phyloP scores from a whole-genome alignment of 768 basidiomycete species.

The Leccinum fibrillosum region DNA sequence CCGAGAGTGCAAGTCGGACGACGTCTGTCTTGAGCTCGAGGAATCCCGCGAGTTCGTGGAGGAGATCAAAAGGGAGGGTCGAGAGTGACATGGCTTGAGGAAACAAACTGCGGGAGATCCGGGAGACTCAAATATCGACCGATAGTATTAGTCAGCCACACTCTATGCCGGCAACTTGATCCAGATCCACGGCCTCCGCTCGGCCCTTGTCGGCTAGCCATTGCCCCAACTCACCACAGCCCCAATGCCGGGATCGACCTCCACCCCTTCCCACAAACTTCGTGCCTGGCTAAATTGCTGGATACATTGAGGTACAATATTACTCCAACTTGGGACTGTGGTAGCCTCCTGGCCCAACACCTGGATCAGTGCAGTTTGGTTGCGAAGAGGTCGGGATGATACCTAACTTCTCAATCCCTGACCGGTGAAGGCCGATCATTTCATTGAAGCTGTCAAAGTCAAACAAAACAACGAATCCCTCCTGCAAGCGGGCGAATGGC shows the following conservation, averaged over 20 bases:
- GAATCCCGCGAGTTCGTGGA: slow-evolving; percentile 61
- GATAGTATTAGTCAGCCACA: background rate
- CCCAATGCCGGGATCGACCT: no score
- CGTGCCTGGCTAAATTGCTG: no score
- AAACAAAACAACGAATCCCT: background rate
- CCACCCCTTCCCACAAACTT: no score
- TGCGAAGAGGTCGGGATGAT: background rate
- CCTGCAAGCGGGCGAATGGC: no score
- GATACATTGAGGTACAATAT: no score
- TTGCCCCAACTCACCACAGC: no score
- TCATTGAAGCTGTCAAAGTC: background rate
- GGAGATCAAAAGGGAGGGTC: slow-evolving; percentile 53
- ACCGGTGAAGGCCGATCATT: background rate
- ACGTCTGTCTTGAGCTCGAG: slow-evolving; percentile 53
- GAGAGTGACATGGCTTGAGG: slow-evolving; percentile 8
- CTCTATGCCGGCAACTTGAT: background rate
- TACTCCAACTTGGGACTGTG: background rate
- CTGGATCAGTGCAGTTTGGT: background rate
- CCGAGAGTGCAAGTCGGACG: slow-evolving; percentile 58
- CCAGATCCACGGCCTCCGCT: background rate
- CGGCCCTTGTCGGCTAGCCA: background rate
- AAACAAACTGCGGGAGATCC: background rate
- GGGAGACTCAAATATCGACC: background rate
- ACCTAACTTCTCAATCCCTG: no score
- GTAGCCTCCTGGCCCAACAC: background rate